Base-by-base conservation (phyloP, 305 asterid genomes). In the Fraxinus sp. region DNA sequence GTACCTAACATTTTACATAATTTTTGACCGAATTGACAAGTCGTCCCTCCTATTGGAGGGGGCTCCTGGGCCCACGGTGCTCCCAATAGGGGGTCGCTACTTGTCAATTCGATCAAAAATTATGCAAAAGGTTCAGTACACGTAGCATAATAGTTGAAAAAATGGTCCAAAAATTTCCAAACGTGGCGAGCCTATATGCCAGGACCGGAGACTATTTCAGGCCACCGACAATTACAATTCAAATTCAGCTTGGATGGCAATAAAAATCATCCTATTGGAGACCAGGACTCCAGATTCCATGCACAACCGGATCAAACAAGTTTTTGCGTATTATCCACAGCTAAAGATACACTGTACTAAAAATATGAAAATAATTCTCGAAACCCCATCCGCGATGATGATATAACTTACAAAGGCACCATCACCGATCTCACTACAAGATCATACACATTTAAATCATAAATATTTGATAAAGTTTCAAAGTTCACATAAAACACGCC, bases 401-500 rank as follows among this genome's bases (percentile, higher is more conserved):
- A 64, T 22, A 24, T 24, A 26, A 59, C 70, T 59, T 1, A 59
- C 14, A 59, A 49, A 16, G 10, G 73, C 35, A 64, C 35, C 73
- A 64, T 24, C 36, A 64, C 32, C 3, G 71, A 22, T 24, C 73
- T 26, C 73, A 64, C 30, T 1, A 9, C 33, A 64, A 64, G 30
- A 20, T 20, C 4, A 20, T 20, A 62, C 11, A 24, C 35, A 64
- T 64, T 64, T 10, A 64, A 64, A 64, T 64, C 70, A 64, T 64
- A 64, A 64, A 35, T 66, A 22, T 74, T 74, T 30, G 6, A 85
- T 44, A 79, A 39, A 44, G 62, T 49, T 35, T 66, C 78, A 55
- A 32, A 83, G 55, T 59, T 76, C 74, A 73, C 52, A 55, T 68
- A 64, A 57, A 66, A 71, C 16, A 85, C 64, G 57, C 78, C 37